Evolutionary conservation across 345 rosid species (phyloP), one percentile per base, ranked within the genome.

Genomic region (Eucalyptus cloeziana): DNA sequence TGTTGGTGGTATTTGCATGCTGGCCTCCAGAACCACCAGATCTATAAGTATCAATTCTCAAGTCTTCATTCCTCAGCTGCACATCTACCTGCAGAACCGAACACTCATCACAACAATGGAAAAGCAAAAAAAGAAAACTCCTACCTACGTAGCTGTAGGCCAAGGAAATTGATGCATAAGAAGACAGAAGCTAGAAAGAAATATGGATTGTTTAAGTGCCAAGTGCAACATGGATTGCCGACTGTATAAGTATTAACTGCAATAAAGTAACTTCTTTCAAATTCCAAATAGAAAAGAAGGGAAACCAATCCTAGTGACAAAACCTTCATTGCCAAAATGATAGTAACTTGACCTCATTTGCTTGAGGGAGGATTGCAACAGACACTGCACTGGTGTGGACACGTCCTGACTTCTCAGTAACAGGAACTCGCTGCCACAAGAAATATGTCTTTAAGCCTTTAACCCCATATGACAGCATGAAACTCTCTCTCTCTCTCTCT

Each of bases 361-460:
- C 99, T 92, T 98, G 99, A 51, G 99, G 99, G 90, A 98, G 99
- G 93, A 97, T 95, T 64, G 99, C 99, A 92, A 98, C 96, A 87
- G 99, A 98, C 88, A 98, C 96, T 31, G 99, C 99, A 91, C 99
- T 96, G 33, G 99, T 97, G 93, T 96, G 99, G 91, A 98, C 93
- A 45, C 97, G 94, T 45, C 99, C 99, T 90, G 95, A 94, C 92
- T 97, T 98, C 94, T 98, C 99, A 3, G 99, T 98, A 50, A 95
- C 94, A 52, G 99, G 99, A 92, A 98, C 98, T 85, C 99, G 98
- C 99, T 98, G 98, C 93, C 86, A 87, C 89, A 91, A 91, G 80
- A 44, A 91, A 92, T 88, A 47, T 76, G 87, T 86, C 17, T 62
- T 91, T 58, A 69, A 91, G 87, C 88, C 17, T 69, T 91, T 58